Base-by-base conservation (phyloP, 1,284 basidiomycete genomes). In the Irpex sp. region DNA sequence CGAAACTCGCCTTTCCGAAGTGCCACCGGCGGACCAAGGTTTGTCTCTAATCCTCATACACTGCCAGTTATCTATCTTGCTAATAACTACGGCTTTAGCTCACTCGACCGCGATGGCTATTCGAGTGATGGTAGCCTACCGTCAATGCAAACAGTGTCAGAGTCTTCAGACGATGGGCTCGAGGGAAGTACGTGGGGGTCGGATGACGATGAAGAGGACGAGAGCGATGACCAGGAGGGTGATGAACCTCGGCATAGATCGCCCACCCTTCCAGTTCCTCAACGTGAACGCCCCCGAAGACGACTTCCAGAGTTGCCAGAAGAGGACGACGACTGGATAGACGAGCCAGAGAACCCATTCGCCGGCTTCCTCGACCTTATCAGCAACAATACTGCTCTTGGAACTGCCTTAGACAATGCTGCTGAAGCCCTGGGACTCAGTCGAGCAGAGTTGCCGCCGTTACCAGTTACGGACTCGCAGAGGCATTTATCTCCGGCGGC, bases 81-180 rank as follows among this genome's bases (percentile, higher is more conserved):
- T 31, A 31, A 31, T 31, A 31, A 31, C 15, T 11, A 36, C 13
- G n/a, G 57, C 3, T 5, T 13, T 17, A 11, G n/a, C 8, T 36
- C 15, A 6, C 17, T 15, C 36, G 51, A 55, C 2, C 38, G 58
- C 6, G 6, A 26, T 7, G 67, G 66, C 3, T 63, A 62, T 11
- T 65, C 64, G 15, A 71, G 70, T 63, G 68, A 69, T 38, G 62
- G 58, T 51, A 74, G 71, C 56, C 52, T 75, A 56, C 73, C 73
- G 3, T 67, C 69, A 3, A 63, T 75, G 17, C 72, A 68, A 59
- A 72, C 69, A 8, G 70, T 75, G 3, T 73, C 73, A 4, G 72
- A 72, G 57, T 71, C 70, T 2, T 71, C 70, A 0, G 69, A 71
- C 13, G 63, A 55, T 0, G 64, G 58, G 19, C n/a, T 48, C 4